A percentile compares a stretch with the other conserved stretches of the same genome.
phyloP scores from a whole-genome alignment of 768 basidiomycete species.

The Leccinum incarnatum region DNA sequence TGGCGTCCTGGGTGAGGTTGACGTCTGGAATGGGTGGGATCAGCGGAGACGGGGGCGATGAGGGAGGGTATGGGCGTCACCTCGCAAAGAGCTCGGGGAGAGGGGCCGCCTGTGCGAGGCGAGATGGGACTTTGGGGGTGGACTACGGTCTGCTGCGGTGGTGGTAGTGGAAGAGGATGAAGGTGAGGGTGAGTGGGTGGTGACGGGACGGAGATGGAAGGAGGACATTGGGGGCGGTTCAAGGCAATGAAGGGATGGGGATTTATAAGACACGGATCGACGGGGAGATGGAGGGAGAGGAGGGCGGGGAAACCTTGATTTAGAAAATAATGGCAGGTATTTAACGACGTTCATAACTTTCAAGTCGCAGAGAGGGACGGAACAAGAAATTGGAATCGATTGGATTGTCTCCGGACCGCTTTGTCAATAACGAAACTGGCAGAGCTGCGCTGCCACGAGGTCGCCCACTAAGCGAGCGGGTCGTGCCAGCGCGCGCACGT shows the following conservation, averaged over 20 bases:
- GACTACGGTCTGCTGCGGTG: slow-evolving; percentile 43
- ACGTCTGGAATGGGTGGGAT: slow-evolving; percentile 45
- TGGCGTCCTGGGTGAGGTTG: slow-evolving; percentile 55
- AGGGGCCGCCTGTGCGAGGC: slow-evolving; percentile 49
- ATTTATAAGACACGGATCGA: slow-evolving; percentile 30
- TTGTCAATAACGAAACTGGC: slow-evolving; percentile 17
- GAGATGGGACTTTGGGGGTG: slow-evolving; percentile 27
- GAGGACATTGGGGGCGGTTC: slow-evolving; percentile 39
- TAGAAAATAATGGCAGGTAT: not conserved
- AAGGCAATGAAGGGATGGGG: slow-evolving; percentile 7
- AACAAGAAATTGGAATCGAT: slow-evolving; percentile 10
- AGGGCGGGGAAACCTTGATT: slow-evolving; percentile 18
- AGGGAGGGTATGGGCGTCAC: slow-evolving; percentile 28
- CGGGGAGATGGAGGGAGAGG: slow-evolving; percentile 3
- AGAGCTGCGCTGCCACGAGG: slow-evolving; percentile 28
- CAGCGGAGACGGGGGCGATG: slow-evolving; percentile 8
- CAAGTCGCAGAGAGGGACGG: slow-evolving; percentile 15
- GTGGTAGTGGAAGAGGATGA: slow-evolving; percentile 54
- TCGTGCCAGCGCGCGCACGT: slow-evolving; percentile 18
- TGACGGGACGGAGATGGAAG: slow-evolving; percentile 60
- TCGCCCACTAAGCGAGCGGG: slow-evolving; percentile 17
- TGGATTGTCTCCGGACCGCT: slow-evolving; percentile 24
- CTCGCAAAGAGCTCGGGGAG: slow-evolving; percentile 62
- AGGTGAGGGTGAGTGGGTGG: slow-evolving; percentile 46
- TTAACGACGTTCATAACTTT: slow-evolving; percentile 4